Percentiles rank a stretch among this genome's conserved stretches.
phyloP scores from a whole-genome alignment of 2,329 filamentous ascomycete genomes.

The Coniella vitis region DNA sequence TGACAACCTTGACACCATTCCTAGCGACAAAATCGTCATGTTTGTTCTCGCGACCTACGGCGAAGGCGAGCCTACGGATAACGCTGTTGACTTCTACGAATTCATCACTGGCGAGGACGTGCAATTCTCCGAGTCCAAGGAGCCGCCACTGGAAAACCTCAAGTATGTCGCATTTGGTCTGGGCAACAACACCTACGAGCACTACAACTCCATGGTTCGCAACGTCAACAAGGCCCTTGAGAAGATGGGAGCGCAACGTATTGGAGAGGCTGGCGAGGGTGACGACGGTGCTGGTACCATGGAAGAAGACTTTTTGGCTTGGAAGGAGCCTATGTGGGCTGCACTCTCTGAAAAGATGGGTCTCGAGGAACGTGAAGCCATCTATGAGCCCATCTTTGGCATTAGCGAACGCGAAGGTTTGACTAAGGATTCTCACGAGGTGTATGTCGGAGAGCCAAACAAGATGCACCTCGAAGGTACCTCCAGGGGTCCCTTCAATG shows the following conservation, averaged over 20 bases:
- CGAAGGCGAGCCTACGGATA: constrained; percentile 97
- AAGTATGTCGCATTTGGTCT: constrained; percentile 94
- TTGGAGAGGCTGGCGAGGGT: constrained; percentile 86
- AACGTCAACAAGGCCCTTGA: constrained; percentile 75
- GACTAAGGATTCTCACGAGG: constrained; percentile 66
- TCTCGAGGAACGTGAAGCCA: constrained; percentile 88
- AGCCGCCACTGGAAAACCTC: constrained; percentile 71
- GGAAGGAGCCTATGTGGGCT: constrained; percentile 99
- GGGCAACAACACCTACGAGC: constrained; percentile 98
- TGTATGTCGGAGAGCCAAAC: constrained; percentile 94
- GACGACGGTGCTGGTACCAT: constrained; percentile 98
- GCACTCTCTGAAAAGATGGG: constrained; percentile 76
- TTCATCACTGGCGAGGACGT: constrained; percentile 81
- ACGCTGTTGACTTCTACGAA: constrained; percentile 98
- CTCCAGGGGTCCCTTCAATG: constrained; percentile 85
- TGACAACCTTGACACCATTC: constrained; percentile 84
- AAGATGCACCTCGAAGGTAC: constrained; percentile 86
- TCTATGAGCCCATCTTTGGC: constrained; percentile 89
- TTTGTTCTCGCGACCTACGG: constrained; percentile 97
- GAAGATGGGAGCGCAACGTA: constrained; percentile 75
- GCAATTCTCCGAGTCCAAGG: constrained; percentile 67
- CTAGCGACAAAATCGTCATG: constrained; percentile 84
- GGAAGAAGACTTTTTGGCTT: constrained; percentile 98
- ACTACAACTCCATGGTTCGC: constrained; percentile 98
- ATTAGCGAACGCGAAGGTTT: constrained; percentile 71